Conservation (phyloP, 75 land plant genomes). For the Selaginella tamariscina region DNA sequence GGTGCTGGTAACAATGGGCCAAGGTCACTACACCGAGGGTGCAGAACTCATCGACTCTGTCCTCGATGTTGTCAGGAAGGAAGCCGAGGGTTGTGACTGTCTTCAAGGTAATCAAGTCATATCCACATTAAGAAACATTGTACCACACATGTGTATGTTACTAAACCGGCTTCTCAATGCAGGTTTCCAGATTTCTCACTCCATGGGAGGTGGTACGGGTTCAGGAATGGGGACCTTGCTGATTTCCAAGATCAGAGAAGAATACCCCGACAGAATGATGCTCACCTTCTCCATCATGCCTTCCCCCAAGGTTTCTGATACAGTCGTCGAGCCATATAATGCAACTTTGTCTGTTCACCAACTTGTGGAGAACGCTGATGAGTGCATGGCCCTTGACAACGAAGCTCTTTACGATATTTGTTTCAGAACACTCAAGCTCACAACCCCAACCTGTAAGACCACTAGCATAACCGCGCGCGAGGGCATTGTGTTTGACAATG, state of each 20-base stretch:
- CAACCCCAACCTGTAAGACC: neutral
- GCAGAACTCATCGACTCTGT: neutral
- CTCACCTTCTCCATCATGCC: constrained; percentile 3
- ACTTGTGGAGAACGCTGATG: neutral
- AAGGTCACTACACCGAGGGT: neutral
- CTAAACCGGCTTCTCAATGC: neutral
- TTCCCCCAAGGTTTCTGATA: constrained; percentile 7
- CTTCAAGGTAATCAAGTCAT: neutral
- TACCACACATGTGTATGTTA: neutral
- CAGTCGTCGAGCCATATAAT: neutral
- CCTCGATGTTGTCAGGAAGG: neutral
- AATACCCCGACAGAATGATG: constrained; percentile 5
- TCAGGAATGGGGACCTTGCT: neutral
- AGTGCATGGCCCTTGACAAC: neutral
- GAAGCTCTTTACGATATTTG: constrained; percentile 1
- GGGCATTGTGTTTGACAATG: neutral
- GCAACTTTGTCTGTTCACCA: neutral
- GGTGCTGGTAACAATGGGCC: neutral
- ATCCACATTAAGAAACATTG: neutral
- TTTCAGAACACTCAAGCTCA: neutral
- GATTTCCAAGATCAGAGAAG: neutral
- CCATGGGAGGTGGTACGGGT: neutral
- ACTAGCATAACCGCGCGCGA: neutral
- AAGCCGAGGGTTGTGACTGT: neutral
- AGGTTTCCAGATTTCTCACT: neutral